Conservation (phyloP, 768 basidiomycete species). For the Suillus decipiens region DNA sequence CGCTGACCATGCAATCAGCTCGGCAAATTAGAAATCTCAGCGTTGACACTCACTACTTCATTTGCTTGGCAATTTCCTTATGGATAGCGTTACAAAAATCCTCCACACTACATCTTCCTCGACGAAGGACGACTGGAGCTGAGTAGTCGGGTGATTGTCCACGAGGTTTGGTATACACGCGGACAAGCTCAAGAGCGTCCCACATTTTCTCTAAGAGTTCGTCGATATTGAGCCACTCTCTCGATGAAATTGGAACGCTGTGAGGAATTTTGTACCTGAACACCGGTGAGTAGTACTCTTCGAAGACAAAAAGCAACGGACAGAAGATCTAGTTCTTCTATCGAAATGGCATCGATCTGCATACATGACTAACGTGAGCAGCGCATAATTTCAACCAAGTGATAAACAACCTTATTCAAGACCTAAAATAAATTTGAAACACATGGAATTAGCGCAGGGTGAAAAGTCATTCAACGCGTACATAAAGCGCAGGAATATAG, state of each 20-base stretch:
- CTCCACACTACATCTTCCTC: conserved; percentile 65
- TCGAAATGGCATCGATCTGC: conserved; percentile 97
- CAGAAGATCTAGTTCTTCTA: conserved; percentile 94
- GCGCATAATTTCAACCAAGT: conserved; percentile 7
- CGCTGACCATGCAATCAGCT: conserved; percentile 43
- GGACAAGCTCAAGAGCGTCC: conserved; percentile 88
- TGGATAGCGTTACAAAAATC: conserved; percentile 94
- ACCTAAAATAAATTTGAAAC: conserved; percentile 44
- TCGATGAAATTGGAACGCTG: conserved; percentile 92
- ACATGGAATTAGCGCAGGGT: conserved; percentile 1
- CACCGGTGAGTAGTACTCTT: conserved; percentile 4
- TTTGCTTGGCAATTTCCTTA: conserved; percentile 95
- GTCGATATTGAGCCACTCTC: conserved; percentile 95
- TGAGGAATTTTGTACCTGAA: conserved; percentile 90
- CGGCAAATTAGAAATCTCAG: neutral
- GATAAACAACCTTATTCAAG: conserved; percentile 69
- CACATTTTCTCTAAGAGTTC: conserved; percentile 94
- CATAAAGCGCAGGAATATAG: conserved; percentile 91
- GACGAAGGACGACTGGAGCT: conserved; percentile 84
- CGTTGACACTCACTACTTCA: conserved; percentile 78
- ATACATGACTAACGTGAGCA: conserved; percentile 10
- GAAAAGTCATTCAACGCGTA: conserved; percentile 37
- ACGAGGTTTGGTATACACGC: conserved; percentile 95
- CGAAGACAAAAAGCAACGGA: conserved; percentile 37
- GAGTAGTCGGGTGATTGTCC: conserved; percentile 90